Conservation (phyloP, 164 flowering plant genomes). For the Dillenia suffruticosa region DNA sequence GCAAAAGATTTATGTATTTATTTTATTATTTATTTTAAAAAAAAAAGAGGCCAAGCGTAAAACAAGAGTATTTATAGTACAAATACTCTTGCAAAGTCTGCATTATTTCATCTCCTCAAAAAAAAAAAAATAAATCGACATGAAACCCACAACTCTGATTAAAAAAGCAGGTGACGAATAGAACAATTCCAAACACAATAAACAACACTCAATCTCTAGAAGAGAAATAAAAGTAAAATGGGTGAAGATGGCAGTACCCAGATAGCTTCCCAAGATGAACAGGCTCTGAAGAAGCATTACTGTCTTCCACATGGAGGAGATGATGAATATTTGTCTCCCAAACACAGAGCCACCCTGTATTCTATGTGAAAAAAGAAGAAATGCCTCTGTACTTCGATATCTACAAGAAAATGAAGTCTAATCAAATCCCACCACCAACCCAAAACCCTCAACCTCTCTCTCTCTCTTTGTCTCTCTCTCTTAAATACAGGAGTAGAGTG, state of each 20-base stretch:
- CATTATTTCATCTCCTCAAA: neutral
- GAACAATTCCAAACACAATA: neutral
- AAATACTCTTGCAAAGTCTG: neutral
- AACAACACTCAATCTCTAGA: too few species aligned
- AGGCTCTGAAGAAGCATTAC: slow-evolving; percentile 21
- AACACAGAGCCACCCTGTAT: too few species aligned
- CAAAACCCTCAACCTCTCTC: too few species aligned
- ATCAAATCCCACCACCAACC: neutral
- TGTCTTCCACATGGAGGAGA: slow-evolving; percentile 18
- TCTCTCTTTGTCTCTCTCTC: neutral
- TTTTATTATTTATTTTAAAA: too few species aligned
- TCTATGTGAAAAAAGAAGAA: too few species aligned
- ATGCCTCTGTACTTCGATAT: too few species aligned
- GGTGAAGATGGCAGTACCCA: slow-evolving; percentile 17
- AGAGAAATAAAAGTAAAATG: neutral
- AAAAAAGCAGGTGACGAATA: neutral
- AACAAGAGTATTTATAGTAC: neutral
- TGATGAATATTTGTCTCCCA: too few species aligned
- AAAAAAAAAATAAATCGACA: neutral
- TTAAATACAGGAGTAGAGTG: neutral
- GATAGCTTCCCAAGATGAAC: slow-evolving; percentile 17
- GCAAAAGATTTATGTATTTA: too few species aligned
- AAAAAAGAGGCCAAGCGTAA: neutral
- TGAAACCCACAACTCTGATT: neutral
- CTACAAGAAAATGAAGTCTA: neutral